Conservation (phyloP, 257 asterid species). For the Oldenlandia corymbosa region DNA sequence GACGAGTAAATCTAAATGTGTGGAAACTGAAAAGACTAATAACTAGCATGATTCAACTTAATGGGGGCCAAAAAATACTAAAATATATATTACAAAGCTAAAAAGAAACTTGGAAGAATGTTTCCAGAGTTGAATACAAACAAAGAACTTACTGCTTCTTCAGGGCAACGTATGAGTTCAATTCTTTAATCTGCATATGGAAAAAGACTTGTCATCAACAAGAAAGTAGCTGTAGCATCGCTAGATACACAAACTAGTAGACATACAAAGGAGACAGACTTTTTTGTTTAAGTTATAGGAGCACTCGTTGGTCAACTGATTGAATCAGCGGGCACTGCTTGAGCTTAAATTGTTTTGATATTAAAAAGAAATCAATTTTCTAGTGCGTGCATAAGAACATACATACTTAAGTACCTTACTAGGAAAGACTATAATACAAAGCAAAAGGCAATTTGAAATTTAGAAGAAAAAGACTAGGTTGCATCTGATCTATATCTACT, state of each 20-base stretch:
- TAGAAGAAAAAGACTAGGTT: background rate
- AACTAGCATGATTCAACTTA: background rate
- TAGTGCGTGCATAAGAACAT: no score
- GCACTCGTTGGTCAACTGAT: background rate
- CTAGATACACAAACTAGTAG: background rate
- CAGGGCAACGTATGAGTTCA: conserved; percentile 94
- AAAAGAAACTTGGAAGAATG: conserved; percentile 3
- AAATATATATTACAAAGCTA: background rate
- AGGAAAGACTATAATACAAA: no score
- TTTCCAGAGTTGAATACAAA: background rate
- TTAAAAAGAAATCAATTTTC: no score
- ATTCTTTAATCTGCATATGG: conserved; percentile 81
- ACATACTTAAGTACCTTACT: no score
- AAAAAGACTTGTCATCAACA: conserved; percentile 19
- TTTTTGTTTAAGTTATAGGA: background rate
- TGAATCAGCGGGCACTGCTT: background rate
- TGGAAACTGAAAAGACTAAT: conserved; percentile 2
- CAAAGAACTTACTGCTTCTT: conserved; percentile 71
- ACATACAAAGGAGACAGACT: background rate
- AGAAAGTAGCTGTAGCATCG: background rate
- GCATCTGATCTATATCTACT: background rate
- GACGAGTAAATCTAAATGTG: background rate
- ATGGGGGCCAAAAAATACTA: background rate
- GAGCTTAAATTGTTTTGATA: background rate
- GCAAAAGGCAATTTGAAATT: background rate